Conservation (phyloP, 192 early-diverging fungal species). For the Cetraspora pellucida region DNA sequence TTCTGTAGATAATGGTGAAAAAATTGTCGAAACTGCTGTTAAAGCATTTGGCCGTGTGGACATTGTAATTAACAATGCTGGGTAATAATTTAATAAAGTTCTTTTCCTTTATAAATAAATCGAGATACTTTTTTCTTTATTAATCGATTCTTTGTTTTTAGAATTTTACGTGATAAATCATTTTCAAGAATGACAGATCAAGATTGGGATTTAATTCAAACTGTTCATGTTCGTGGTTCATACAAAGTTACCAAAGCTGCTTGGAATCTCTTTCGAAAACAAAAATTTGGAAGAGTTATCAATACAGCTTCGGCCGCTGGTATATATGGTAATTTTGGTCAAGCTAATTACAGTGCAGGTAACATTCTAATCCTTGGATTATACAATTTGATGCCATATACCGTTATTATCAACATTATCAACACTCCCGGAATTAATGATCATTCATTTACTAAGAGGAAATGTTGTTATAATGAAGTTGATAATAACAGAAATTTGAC, state of each 20-base stretch:
- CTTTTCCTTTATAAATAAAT: background rate
- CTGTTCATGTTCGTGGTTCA: slow-evolving; percentile 90
- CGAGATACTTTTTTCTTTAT: background rate
- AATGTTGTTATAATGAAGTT: no score
- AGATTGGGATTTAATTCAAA: slow-evolving; percentile 95
- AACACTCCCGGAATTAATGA: no score
- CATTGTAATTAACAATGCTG: slow-evolving; percentile 97
- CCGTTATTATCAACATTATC: no score
- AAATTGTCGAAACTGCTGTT: slow-evolving; percentile 96
- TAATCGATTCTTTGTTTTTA: background rate
- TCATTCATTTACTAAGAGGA: no score
- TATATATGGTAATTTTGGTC: slow-evolving; percentile 99
- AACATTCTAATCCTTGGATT: background rate
- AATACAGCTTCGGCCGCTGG: slow-evolving; percentile 90
- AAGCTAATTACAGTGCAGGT: slow-evolving; percentile 82
- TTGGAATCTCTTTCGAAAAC: slow-evolving; percentile 94
- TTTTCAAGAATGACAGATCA: slow-evolving; percentile 97
- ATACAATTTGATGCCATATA: background rate
- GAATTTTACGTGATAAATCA: slow-evolving; percentile 95
- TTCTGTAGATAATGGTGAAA: slow-evolving; percentile 96
- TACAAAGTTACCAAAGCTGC: slow-evolving; percentile 98
- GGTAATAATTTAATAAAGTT: slow-evolving; percentile 13
- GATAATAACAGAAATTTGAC: no score
- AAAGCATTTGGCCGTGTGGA: slow-evolving; percentile 95
- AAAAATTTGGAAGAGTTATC: slow-evolving; percentile 86